These are phyloP conservation scores for Exophiala viscosa DNA, from an alignment of 2,329 filamentous ascomycete genomes.

Conservation along the genomic window DNA sequence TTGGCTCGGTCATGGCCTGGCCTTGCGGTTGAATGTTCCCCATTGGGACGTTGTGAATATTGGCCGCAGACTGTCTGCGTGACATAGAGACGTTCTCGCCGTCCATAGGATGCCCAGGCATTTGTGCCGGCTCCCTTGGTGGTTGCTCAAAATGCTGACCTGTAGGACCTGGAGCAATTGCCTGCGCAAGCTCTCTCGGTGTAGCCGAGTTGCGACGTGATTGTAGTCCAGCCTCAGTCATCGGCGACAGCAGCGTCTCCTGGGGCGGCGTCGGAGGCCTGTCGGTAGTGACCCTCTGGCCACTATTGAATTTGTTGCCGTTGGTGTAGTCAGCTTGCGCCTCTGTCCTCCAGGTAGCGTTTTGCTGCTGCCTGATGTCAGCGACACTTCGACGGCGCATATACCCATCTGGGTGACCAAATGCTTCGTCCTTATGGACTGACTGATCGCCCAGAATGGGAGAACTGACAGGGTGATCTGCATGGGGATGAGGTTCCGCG, in stretches of 20 bases:
- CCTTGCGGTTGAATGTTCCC: too few species aligned
- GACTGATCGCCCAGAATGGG: conserved; percentile 1
- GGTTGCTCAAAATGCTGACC: neutral
- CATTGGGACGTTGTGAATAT: neutral
- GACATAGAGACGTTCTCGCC: neutral
- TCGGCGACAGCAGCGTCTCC: conserved; percentile 7
- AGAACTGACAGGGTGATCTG: conserved; percentile 11
- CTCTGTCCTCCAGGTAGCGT: conserved; percentile 3
- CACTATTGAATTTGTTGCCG: neutral
- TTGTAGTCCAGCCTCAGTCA: conserved; percentile 3
- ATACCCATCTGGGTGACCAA: neutral
- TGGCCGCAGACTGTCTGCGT: neutral
- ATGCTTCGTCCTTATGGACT: neutral
- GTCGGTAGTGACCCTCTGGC: neutral
- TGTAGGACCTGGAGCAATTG: neutral
- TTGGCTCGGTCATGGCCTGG: neutral
- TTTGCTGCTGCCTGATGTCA: conserved; percentile 8
- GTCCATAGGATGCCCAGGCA: neutral
- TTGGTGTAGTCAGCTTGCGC: conserved; percentile 1
- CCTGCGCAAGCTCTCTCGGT: conserved; percentile 4
- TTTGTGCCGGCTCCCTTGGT: neutral
- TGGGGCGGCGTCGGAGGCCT: conserved; percentile 4
- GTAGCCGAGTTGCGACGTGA: conserved; percentile 11
- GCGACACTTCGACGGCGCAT: conserved; percentile 10
- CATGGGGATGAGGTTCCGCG: neutral